Conservation (phyloP, 2,329 filamentous ascomycete species). For the Colletotrichum agaves region DNA sequence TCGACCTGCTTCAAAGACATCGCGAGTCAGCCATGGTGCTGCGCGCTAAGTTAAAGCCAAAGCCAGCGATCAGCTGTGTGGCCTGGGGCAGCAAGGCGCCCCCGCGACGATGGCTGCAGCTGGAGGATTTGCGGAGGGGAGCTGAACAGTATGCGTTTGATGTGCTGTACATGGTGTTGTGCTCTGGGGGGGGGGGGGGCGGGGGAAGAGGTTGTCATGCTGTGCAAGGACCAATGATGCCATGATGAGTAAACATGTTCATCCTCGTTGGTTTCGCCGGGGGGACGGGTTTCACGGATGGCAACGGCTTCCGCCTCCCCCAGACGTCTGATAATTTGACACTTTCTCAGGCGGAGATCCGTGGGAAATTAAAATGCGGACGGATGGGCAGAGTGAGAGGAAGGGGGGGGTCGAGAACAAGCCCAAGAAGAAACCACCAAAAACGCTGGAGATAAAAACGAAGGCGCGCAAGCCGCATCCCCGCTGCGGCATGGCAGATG, state of each 20-base stretch:
- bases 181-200: no score
- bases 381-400: background rate
- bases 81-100: background rate
- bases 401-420: background rate
- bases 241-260: slow-evolving; percentile 25
- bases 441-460: background rate
- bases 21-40: slow-evolving; percentile 24
- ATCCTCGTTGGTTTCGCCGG: background rate
- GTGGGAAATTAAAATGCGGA: background rate
- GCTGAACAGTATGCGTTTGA: slow-evolving; percentile 36
- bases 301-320: slow-evolving; percentile 31
- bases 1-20: background rate
- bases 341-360: slow-evolving; percentile 5
- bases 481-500: background rate
- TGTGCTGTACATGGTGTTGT: slow-evolving; percentile 32
- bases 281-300: slow-evolving; percentile 20
- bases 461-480: slow-evolving; percentile 20
- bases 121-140: background rate
- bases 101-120: background rate
- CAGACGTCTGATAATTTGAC: slow-evolving; percentile 38
- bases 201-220: background rate
- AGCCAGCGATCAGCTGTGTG: slow-evolving; percentile 9
- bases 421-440: no score
- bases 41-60: background rate
- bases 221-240: slow-evolving; percentile 22